Base-by-base conservation (phyloP, 116 monocot species). In the Phalaenopsis hybrid region DNA sequence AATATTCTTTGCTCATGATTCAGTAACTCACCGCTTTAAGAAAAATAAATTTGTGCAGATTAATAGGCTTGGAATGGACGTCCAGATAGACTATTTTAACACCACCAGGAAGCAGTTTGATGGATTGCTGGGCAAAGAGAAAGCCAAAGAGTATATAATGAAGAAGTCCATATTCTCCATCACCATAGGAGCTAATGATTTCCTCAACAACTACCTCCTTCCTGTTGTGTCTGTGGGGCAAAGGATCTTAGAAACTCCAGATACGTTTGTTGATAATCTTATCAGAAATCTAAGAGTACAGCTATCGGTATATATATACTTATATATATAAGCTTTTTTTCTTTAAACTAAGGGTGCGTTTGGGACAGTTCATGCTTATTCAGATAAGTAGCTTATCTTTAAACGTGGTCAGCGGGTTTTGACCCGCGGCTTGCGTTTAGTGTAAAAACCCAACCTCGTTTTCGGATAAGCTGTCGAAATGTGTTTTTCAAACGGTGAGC, bases 81-180 rank as follows among this genome's bases (percentile, higher is more conserved):
- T 91, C 18, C 93, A 93, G 74, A 41, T 93, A 20, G 93, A 93
- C 80, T 91, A 85, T 86, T 93, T 88, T 86, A 91, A 91, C 83
- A 82, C 78, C 78, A 93, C 93, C 0, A 81, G 91, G 83, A 63
- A 86, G 37, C 85, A 93, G 43, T 15, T 93, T 11, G 85, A 89
- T 59, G 81, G 74, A 70, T 7, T 91, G 12, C 37, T 93, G 41
- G 93, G 93, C 8, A 86, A 87, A 78, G 78, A 61, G 10, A 79
- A 85, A 15, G 91, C 91, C 15, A 83, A 55, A 46, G 72, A 85
- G 37, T 87, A 80, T 65, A 28, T 93, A 33, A 70, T 1, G 21
- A 86, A 69, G 76, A 87, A 57, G 57, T 83, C 93, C 23, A 91
- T 93, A 12, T 93, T 93, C 88, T 93, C 89, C 0, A 82, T 89